These are phyloP conservation scores for Ascochyta fabae DNA, from an alignment of 2,329 filamentous ascomycete genomes.

Conservation along the genomic window DNA sequence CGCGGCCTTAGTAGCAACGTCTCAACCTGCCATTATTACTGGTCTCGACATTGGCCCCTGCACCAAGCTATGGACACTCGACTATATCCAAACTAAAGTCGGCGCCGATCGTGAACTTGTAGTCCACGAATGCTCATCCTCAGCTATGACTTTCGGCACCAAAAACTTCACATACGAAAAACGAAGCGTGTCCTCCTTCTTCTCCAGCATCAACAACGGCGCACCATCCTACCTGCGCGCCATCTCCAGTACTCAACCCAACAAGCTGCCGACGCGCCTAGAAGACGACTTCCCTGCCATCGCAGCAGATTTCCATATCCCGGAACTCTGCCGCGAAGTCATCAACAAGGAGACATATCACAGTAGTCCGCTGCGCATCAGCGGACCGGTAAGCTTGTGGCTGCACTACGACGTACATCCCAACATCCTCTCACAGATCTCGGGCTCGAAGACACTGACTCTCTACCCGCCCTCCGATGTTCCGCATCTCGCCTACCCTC, in stretches of 20 bases:
- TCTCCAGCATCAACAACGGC: slow-evolving; percentile 64
- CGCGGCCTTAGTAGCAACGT: slow-evolving; percentile 61
- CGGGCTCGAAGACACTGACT: slow-evolving; percentile 73
- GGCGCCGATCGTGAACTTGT: slow-evolving; percentile 62
- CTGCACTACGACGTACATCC: slow-evolving; percentile 91
- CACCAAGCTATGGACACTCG: slow-evolving; percentile 68
- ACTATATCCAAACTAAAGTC: slow-evolving; percentile 66
- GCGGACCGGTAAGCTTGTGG: slow-evolving; percentile 85
- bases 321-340: slow-evolving; percentile 61
- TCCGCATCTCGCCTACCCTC: slow-evolving; percentile 69
- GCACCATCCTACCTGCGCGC: slow-evolving; percentile 78
- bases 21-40: slow-evolving; percentile 70
- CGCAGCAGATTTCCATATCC: slow-evolving; percentile 72
- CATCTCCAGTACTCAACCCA: slow-evolving; percentile 72
- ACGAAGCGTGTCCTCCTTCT: slow-evolving; percentile 70
- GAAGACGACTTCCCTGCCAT: slow-evolving; percentile 74
- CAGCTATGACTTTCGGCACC: slow-evolving; percentile 77
- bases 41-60: slow-evolving; percentile 72
- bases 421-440: slow-evolving; percentile 82
- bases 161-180: slow-evolving; percentile 85
- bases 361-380: slow-evolving; percentile 80
- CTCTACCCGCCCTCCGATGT: slow-evolving; percentile 83
- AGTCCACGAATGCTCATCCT: slow-evolving; percentile 71
- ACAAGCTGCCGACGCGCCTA: slow-evolving; percentile 73
- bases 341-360: slow-evolving; percentile 61